Conservation (phyloP, 257 asterid genomes). For the Marsdenia floribunda region DNA sequence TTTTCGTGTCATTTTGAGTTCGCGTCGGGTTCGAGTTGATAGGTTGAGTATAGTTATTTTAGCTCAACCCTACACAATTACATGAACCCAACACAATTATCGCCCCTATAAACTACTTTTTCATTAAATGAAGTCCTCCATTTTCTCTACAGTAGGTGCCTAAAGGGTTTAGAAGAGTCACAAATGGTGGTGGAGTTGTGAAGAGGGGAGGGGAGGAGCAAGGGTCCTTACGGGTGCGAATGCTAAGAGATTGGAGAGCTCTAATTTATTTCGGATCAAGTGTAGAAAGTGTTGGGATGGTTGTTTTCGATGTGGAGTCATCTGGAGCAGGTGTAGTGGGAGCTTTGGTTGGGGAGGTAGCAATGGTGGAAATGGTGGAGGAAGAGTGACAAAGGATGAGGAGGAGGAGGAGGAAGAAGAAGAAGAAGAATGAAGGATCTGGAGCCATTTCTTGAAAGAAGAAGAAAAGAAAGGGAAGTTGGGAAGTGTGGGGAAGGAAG, state of each 20-base stretch:
- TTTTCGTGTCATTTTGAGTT: too few species aligned
- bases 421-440: neutral
- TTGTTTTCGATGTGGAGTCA: slow-evolving; percentile 13
- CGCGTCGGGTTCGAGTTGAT: too few species aligned
- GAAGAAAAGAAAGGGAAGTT: neutral
- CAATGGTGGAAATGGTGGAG: neutral
- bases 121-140: too few species aligned
- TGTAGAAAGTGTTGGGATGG: slow-evolving; percentile 41
- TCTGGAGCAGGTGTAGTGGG: slow-evolving; percentile 25
- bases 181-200: slow-evolving; percentile 51
- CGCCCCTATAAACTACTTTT: too few species aligned
- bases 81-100: too few species aligned
- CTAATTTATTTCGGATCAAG: slow-evolving; percentile 78
- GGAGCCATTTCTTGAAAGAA: slow-evolving; percentile 6
- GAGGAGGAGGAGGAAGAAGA: neutral
- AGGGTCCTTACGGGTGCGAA: slow-evolving; percentile 65
- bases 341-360: slow-evolving; percentile 22
- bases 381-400: too few species aligned
- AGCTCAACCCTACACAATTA: too few species aligned
- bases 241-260: slow-evolving; percentile 72
- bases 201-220: slow-evolving; percentile 50
- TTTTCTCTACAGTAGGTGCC: slow-evolving; percentile 42
- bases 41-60: too few species aligned
- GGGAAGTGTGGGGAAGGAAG: neutral
- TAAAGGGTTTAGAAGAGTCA: slow-evolving; percentile 65